Base-by-base conservation (phyloP, 2,329 filamentous ascomycete species). In the Aspergillus awamori region DNA sequence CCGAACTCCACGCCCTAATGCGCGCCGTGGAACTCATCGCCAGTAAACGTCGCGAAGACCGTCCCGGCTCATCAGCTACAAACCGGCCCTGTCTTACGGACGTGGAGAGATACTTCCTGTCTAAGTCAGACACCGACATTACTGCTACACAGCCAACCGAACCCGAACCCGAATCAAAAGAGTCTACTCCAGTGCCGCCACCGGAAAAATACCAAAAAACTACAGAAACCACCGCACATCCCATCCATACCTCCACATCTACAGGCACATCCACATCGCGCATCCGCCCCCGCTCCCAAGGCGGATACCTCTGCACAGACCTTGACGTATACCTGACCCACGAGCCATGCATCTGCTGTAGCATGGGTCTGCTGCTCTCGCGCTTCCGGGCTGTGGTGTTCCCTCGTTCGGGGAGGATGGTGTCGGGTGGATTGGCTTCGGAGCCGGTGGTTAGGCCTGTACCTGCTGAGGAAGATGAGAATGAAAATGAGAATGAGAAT, bases 261-360 rank as follows among this genome's bases (percentile, higher is more conserved):
- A 26, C 26, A 26, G 4, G 4, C 4, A 7, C 4, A 36, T 36
- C 33, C 0, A 28, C 48, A 1, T 58, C 59, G 11, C 89, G 91
- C 8, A 79, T 94, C 36, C 85, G 89, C n/a, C 80, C 83, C 2
- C 80, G 91, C 59, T 90, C 95, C 73, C 69, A 89, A 33, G 91
- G 92, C 67, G 94, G 94, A 57, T 99, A 99, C 75, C 87, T 99
- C 20, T 98, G 94, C 78, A 92, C 96, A 67, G 91, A 92, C 58
- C 84, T 99, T 30, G 94, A 98, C 76, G 86, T 99, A 59, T 98
- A 97, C 79, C 83, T 96, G 63, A 97, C 93, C 2, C 93, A 98
- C 72, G 95, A 99, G 78, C 95, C 95, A 5, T 99, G 95, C 74
- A 86, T 96, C 62, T 96, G 96, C 86, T 99, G 95, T 78, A 92